Conservation (phyloP, 73 alveolate species). For the Chromera velia region DNA sequence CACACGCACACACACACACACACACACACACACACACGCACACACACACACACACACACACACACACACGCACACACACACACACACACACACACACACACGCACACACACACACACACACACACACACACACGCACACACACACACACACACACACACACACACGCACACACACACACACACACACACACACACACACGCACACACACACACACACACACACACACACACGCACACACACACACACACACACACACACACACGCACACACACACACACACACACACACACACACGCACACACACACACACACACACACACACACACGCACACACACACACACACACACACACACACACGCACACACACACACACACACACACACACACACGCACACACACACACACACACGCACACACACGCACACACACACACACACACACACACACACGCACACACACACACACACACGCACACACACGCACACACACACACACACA, state of each 20-base stretch:
- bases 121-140: neutral
- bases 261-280: neutral
- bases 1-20: neutral
- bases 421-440: neutral
- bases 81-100: conserved; percentile 1
- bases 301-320: conserved; percentile 1
- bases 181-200: neutral
- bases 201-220: conserved; percentile 1
- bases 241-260: conserved; percentile 1
- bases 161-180: neutral
- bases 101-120: neutral
- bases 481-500: neutral
- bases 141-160: conserved; percentile 1
- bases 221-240: neutral
- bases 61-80: neutral
- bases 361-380: neutral
- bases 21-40: neutral
- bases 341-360: neutral
- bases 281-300: neutral
- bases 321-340: neutral
- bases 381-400: neutral
- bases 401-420: neutral
- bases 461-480: neutral
- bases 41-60: conserved; percentile 1
- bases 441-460: neutral